Conservation (phyloP, 2,329 filamentous ascomycete species). For the Chaetothyriales sp. region DNA sequence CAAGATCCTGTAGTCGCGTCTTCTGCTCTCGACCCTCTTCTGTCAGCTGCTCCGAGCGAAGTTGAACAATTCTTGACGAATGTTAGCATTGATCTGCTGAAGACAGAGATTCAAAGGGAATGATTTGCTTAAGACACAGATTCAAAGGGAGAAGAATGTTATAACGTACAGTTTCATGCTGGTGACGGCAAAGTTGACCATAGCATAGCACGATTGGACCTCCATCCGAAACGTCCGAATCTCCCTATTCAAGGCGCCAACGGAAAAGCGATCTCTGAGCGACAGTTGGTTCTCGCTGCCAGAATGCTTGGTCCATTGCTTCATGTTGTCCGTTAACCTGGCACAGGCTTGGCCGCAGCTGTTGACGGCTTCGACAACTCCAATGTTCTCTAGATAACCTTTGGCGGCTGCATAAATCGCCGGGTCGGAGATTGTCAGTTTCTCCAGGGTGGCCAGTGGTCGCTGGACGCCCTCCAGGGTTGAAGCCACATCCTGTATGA, state of each 20-base stretch:
- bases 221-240: neutral
- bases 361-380: neutral
- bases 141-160: neutral
- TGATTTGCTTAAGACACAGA: too few species aligned
- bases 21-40: neutral
- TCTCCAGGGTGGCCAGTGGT: conserved; percentile 4
- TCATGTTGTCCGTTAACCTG: neutral
- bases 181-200: neutral
- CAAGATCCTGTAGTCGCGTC: neutral
- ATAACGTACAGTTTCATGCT: neutral
- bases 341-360: neutral
- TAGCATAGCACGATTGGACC: neutral
- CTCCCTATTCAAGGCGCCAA: neutral
- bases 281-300: neutral
- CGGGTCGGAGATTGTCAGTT: conserved; percentile 5
- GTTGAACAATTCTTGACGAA: neutral
- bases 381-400: conserved; percentile 2
- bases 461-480: conserved; percentile 4
- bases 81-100: too few species aligned
- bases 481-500: conserved; percentile 6
- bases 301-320: neutral
- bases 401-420: conserved; percentile 2
- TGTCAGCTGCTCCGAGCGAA: neutral
- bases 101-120: too few species aligned
- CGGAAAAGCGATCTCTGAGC: neutral